These are phyloP conservation scores for Saturnispora serradocipensis DNA, from an alignment of 805 yeast genomes.

Conservation along the genomic window DNA sequence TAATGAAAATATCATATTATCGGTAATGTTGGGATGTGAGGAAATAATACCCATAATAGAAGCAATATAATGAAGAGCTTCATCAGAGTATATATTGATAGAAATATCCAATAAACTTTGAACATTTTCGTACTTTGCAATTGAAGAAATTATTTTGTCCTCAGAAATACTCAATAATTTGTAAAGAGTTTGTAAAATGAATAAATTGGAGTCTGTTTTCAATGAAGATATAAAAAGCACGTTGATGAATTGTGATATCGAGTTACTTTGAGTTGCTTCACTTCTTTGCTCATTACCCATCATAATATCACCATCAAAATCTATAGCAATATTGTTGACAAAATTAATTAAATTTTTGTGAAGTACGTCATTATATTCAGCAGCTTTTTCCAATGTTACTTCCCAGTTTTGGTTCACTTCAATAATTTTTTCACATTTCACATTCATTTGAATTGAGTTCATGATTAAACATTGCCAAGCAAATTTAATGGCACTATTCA, in stretches of 20 bases:
- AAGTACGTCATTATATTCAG: conserved; percentile 52
- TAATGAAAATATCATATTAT: conserved; percentile 2
- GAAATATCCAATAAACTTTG: neutral
- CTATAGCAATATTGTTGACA: conserved; percentile 8
- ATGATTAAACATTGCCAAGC: conserved; percentile 52
- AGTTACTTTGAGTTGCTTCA: neutral
- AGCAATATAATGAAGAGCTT: conserved; percentile 17
- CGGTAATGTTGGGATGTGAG: conserved; percentile 30
- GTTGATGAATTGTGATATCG: neutral
- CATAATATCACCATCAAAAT: conserved; percentile 14
- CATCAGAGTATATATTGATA: conserved; percentile 14
- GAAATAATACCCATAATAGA: conserved; percentile 23
- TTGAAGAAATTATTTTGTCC: neutral
- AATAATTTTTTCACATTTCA: conserved; percentile 37
- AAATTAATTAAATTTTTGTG: conserved; percentile 21
- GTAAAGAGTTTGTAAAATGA: conserved; percentile 12
- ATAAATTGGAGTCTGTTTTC: conserved; percentile 4
- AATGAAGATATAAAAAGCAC: neutral
- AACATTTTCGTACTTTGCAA: neutral
- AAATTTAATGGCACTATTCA: conserved; percentile 40
- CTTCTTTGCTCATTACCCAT: conserved; percentile 3
- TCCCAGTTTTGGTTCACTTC: conserved; percentile 70
- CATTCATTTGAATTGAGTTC: conserved; percentile 44
- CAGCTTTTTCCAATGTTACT: conserved; percentile 55
- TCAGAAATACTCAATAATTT: conserved; percentile 22